Percentiles rank a stretch among this genome's conserved stretches.
Evolutionary conservation across 1,284 basidiomycete species (phyloP).

Genomic region (Bondarzewia mesenterica): DNA sequence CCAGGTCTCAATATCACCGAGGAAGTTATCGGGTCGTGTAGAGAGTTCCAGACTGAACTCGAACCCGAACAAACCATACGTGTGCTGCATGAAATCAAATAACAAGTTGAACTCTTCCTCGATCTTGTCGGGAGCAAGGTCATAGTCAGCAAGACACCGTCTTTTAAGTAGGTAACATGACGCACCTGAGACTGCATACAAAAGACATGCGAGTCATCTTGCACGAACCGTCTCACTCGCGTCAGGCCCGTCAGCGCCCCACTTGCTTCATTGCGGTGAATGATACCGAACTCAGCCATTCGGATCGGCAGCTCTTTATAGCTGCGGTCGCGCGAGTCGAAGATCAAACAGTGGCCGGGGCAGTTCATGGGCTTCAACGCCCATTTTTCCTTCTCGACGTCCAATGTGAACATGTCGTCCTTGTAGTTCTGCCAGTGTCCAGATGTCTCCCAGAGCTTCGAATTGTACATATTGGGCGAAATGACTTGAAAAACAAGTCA

Average conservation of each 20-base stretch:
- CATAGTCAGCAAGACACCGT: not conserved
- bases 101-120: constrained; percentile 81
- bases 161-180: no score
- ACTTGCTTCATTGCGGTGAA: constrained; percentile 95
- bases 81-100: constrained; percentile 92
- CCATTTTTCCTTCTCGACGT: constrained; percentile 94
- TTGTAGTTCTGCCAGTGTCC: constrained; percentile 98
- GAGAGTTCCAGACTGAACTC: constrained; percentile 95
- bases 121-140: constrained; percentile 40
- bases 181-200: constrained; percentile 87
- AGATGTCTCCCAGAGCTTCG: constrained; percentile 96
- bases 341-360: constrained; percentile 95
- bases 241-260: constrained; percentile 93
- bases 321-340: constrained; percentile 88
- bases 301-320: constrained; percentile 96
- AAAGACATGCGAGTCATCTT: constrained; percentile 97
- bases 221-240: constrained; percentile 90
- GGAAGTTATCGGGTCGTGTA: constrained; percentile 92
- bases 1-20: constrained; percentile 90
- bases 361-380: constrained; percentile 99
- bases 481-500: constrained; percentile 55
- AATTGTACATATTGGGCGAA: constrained; percentile 96
- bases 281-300: constrained; percentile 97
- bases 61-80: constrained; percentile 97
- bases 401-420: constrained; percentile 95